phyloP scores from a whole-genome alignment of 768 basidiomycete genomes.

The Tricholoma sp. region DNA sequence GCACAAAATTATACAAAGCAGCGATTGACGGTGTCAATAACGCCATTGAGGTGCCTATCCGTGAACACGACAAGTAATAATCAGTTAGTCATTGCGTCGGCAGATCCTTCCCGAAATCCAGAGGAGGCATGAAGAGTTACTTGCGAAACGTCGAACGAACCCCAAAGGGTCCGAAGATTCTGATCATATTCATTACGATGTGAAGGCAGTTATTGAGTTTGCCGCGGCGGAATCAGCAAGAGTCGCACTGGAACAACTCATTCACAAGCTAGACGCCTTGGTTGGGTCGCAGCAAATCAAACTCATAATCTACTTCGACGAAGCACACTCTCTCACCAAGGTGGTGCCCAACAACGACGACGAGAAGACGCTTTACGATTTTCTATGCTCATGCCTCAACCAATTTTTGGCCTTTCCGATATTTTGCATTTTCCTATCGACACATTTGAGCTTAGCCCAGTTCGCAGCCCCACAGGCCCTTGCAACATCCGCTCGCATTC shows the following conservation, averaged over 20 bases:
- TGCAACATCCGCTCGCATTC: background rate
- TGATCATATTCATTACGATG: background rate
- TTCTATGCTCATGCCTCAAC: background rate
- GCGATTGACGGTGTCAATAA: background rate
- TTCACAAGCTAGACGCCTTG: background rate
- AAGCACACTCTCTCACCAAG: background rate
- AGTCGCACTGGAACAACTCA: background rate
- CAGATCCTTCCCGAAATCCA: background rate
- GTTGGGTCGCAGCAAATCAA: background rate
- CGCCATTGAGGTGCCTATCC: background rate
- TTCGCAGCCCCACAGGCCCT: background rate
- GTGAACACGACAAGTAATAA: background rate
- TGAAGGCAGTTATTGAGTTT: background rate
- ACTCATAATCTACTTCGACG: background rate
- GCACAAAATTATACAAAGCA: background rate
- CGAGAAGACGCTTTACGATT: background rate
- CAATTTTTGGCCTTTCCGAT: background rate
- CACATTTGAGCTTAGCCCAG: background rate
- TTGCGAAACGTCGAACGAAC: background rate
- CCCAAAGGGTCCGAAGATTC: background rate
- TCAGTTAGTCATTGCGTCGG: background rate
- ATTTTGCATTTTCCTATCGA: background rate
- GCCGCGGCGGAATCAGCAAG: background rate
- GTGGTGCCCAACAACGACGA: background rate
- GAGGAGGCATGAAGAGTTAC: background rate